Evolutionary conservation across 306 rosid genomes (phyloP).

Genomic region (Cicer arietinum): DNA sequence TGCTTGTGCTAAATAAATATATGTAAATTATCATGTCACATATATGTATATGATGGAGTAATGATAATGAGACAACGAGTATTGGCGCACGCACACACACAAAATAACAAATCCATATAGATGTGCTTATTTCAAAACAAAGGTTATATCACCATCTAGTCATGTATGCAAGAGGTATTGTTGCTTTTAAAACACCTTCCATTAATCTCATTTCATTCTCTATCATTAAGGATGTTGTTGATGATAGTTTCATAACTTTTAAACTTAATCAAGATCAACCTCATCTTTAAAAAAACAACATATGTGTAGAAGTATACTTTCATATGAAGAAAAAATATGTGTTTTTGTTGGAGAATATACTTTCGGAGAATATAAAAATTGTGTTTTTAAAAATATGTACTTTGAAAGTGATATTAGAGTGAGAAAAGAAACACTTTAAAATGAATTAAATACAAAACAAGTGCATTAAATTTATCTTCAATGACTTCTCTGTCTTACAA

Average conservation of each 20-base stretch:
- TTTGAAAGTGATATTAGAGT: no score
- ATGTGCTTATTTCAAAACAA: conserved; percentile 9
- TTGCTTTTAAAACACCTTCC: conserved; percentile 32
- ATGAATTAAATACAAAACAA: conserved; percentile 27
- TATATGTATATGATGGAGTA: not conserved
- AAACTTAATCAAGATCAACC: conserved; percentile 1
- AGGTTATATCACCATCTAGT: conserved; percentile 21
- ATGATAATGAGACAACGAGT: conserved; percentile 1
- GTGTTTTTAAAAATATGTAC: no score
- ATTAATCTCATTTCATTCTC: conserved; percentile 23
- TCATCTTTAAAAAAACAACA: no score
- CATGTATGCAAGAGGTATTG: conserved; percentile 29
- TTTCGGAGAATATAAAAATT: no score
- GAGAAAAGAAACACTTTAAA: no score
- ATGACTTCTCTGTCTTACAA: conserved; percentile 14
- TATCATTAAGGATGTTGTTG: not conserved
- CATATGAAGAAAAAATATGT: no score
- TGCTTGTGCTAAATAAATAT: not conserved
- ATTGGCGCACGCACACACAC: not conserved
- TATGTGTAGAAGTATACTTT: no score
- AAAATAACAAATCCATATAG: not conserved
- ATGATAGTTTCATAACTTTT: conserved; percentile 30
- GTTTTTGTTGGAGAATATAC: no score
- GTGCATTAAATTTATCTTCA: conserved; percentile 19
- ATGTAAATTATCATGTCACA: not conserved